phyloP scores from a whole-genome alignment of 106 monocot genomes.

The Hemerocallis citrina region DNA sequence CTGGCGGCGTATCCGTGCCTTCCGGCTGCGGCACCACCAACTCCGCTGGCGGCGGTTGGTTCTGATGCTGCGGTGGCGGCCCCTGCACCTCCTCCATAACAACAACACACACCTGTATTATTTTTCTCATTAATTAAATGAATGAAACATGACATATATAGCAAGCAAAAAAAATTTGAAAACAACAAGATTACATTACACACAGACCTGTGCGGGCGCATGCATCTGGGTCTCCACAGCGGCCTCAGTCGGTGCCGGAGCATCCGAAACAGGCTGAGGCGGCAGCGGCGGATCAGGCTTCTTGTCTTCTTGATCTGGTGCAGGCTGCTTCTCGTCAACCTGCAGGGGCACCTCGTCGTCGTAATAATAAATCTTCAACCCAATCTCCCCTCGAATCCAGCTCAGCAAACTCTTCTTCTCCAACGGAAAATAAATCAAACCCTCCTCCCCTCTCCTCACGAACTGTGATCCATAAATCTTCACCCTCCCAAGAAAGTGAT shows the following conservation, averaged over 20 bases:
- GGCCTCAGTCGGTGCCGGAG: slow-evolving; percentile 61
- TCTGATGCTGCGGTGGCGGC: too few species aligned
- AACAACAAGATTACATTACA: too few species aligned
- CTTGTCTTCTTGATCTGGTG: neutral
- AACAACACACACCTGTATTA: too few species aligned
- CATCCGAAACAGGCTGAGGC: too few species aligned
- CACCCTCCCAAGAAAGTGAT: slow-evolving; percentile 82
- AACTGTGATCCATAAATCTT: slow-evolving; percentile 84
- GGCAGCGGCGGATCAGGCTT: neutral
- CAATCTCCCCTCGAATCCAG: slow-evolving; percentile 92
- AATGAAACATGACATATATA: too few species aligned
- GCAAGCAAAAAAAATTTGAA: too few species aligned
- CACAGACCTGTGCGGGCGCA: slow-evolving; percentile 22
- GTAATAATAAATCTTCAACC: slow-evolving; percentile 79
- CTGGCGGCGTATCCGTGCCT: slow-evolving; percentile 7
- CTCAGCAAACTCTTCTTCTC: slow-evolving; percentile 76
- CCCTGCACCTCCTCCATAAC: slow-evolving; percentile 44
- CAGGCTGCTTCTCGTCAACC: slow-evolving; percentile 23
- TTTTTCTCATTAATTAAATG: too few species aligned
- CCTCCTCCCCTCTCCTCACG: slow-evolving; percentile 59
- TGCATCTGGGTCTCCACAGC: slow-evolving; percentile 63
- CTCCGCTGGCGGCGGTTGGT: slow-evolving; percentile 4
- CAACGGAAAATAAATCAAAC: slow-evolving; percentile 80
- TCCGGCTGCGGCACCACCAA: slow-evolving; percentile 4
- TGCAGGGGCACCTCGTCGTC: slow-evolving; percentile 42